Evolutionary conservation across 345 rosid genomes (phyloP).

Genomic region (Citrus inodora): DNA sequence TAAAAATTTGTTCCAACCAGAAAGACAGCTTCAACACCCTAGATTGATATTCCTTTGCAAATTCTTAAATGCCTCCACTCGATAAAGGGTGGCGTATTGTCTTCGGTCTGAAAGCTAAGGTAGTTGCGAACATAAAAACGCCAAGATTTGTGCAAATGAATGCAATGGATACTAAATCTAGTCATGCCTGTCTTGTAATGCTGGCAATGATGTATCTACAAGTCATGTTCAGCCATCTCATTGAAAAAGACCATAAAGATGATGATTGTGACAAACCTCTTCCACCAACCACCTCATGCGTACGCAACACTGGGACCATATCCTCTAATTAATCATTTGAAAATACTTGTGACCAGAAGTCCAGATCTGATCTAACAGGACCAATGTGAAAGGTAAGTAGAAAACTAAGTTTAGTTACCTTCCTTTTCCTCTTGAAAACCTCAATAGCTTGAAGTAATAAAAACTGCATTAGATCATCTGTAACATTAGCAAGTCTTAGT

Average conservation of each 20-base stretch:
- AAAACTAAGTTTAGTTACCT: too few relatives aligned
- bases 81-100: not conserved
- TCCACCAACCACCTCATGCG: slow-evolving; percentile 4
- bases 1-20: not conserved
- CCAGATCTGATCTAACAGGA: not conserved
- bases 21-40: not conserved
- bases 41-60: not conserved
- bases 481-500: too few relatives aligned
- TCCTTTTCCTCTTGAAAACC: too few relatives aligned
- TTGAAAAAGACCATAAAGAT: slow-evolving; percentile 5
- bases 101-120: not conserved
- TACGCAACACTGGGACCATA: slow-evolving; percentile 15
- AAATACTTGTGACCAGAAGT: not conserved
- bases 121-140: not conserved
- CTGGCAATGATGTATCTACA: not conserved
- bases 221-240: slow-evolving; percentile 12
- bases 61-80: not conserved
- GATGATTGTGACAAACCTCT: slow-evolving; percentile 21
- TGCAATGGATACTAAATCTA: not conserved
- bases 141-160: slow-evolving; percentile 1
- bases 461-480: too few relatives aligned
- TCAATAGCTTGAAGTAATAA: too few relatives aligned
- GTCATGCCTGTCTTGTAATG: slow-evolving; percentile 18
- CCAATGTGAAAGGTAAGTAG: not conserved
- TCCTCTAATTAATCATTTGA: slow-evolving; percentile 12